These are phyloP conservation scores for Conticribra guillardii DNA, from an alignment of 108 stramenopile species.

Conservation along the genomic window DNA sequence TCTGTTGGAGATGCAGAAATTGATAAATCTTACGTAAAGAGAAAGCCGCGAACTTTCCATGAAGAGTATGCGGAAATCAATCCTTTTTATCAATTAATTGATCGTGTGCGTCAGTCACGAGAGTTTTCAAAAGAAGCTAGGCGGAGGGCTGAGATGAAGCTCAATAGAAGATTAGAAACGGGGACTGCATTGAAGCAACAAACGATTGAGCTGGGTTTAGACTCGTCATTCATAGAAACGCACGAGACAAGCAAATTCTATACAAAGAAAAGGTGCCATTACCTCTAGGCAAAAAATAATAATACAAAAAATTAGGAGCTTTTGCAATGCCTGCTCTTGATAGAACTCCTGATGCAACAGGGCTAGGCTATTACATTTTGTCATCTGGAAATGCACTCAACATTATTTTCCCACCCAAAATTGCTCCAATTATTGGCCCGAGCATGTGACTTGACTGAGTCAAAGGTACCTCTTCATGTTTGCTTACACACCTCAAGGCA, in stretches of 20 bases:
- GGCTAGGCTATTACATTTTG: too few relatives aligned
- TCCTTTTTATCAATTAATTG: slow-evolving; percentile 41
- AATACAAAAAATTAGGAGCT: too few relatives aligned
- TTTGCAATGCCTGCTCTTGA: too few relatives aligned
- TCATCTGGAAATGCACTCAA: slow-evolving; percentile 53
- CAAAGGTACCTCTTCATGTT: slow-evolving; percentile 19
- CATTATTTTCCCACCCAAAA: slow-evolving; percentile 55
- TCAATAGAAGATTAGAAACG: slow-evolving; percentile 8
- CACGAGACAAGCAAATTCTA: not conserved
- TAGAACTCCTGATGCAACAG: too few relatives aligned
- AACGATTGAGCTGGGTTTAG: slow-evolving; percentile 6
- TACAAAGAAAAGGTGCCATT: not conserved
- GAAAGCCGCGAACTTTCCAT: slow-evolving; percentile 21
- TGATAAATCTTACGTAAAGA: not conserved
- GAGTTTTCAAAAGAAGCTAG: slow-evolving; percentile 46
- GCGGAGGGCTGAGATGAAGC: slow-evolving; percentile 32
- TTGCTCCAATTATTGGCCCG: slow-evolving; percentile 48
- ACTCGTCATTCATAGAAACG: not conserved
- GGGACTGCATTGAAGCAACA: slow-evolving; percentile 23
- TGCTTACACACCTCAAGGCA: slow-evolving; percentile 23
- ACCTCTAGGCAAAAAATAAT: too few relatives aligned
- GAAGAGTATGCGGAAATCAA: slow-evolving; percentile 34
- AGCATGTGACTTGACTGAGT: slow-evolving; percentile 26
- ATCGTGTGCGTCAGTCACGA: slow-evolving; percentile 26
- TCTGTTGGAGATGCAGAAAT: slow-evolving; percentile 36